Base-by-base conservation (phyloP, 2,329 filamentous ascomycete genomes). In the Cordyceps tenuipes region DNA sequence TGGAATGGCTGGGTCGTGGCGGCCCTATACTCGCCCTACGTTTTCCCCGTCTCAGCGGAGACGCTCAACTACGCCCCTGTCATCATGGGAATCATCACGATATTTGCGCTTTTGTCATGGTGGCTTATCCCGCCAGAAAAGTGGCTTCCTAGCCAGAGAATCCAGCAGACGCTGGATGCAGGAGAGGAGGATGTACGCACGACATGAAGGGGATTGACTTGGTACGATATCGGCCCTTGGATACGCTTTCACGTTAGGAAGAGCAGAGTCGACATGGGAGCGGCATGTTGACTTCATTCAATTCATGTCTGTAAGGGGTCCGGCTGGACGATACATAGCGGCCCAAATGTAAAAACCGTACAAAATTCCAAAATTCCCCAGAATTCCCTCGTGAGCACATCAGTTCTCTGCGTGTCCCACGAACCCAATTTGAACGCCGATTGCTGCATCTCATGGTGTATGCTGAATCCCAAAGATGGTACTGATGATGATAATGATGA, bases 1-100 rank as follows among this genome's bases (percentile, higher is more conserved):
- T 79, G 77, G 77, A 80, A 80, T 54, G 76, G 70, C 0, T 79
- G 76, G 76, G 76, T 79, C 3, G 77, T 79, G 2, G 77, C 77
- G 0, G 70, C 79, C 3, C 63, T 79, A 7, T 79, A 76, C 60
- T 77, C 75, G 0, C 77, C 77, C 0, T 79, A 78, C 41, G 63
- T 64, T 10, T 79, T 77, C 43, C 77, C 77, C 0, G 77, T 79
- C 1, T 68, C 68, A 0, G 76, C 71, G 1, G 66, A 72, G 19
- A 77, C 70, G 6, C 62, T 79, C 15, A 79, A 79, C 62, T 79
- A 78, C 70, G 78, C 79, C 0, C 78, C 79, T 0, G 76, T 81
- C 13, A 80, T 81, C 61, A 79, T 81, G 77, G 75, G 66, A 3
- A 72, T 69, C 1, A 76, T 80, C 3, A 81, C 78, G 0, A 74